Evolutionary conservation across 2,329 filamentous ascomycete species (phyloP), one percentile per base, ranked within the genome.

Genomic region (Aspergillus fumigatus): DNA sequence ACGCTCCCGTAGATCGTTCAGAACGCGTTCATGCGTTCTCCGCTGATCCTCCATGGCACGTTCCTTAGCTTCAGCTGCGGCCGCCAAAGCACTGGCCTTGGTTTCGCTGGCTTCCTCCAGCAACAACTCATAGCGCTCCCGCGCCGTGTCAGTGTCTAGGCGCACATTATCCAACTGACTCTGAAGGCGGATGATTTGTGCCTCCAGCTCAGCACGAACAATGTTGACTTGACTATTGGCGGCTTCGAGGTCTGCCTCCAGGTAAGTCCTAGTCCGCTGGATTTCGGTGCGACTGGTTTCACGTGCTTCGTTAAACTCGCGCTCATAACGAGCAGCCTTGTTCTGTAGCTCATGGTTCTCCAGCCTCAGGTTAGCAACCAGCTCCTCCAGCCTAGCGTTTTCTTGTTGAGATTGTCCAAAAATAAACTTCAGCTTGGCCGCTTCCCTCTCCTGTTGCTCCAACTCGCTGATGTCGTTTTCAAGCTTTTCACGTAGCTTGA

Each of bases 181-280:
- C 53, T 90, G 86, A 27, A 92, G 77, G 65, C 86, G 87, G 26
- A 81, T 75, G 58, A 94, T 83, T 70, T 96, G 89, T 57, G 88
- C 86, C 70, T 96, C 92, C 10, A 95, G 83, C 66, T 93, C 88
- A 49, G 88, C 85, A 52, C 91, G 88, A 27, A 93, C 86, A 54
- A 88, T 83, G 67, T 95, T 93, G 72, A 93, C 88, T 66, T 96
- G 88, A 70, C 90, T 87, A 68, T 92, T 94, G 52, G 92, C 89
- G 41, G 85, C 81, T 57, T 96, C 91, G 35, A 97, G 79, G 68
- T 97, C 90, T 11, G 84, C 82, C 71, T 96, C 88, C 79, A 96
- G 81, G 4, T 90, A 82, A 60, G 88, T 84, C 57, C 89, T 88
- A 14, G 88, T 90, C 49, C 90, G 88, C 71, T 93, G 87, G 48